Evolutionary conservation across 768 basidiomycete species (phyloP).

Genomic region (Auricularia sp.): DNA sequence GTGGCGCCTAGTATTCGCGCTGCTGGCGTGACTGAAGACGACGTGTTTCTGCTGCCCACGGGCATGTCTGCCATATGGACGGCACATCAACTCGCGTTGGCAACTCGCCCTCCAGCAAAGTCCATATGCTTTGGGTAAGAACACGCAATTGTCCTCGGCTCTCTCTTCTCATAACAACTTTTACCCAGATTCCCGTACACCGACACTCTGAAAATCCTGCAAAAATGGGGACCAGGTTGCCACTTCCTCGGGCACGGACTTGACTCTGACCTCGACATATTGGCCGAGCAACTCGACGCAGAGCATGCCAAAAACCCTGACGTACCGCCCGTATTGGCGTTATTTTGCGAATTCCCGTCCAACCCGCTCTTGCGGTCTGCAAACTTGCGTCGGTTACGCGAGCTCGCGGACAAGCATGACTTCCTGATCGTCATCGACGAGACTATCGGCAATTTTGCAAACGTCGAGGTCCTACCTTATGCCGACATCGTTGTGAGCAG

Average conservation of each 20-base stretch:
- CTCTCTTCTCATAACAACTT: too few relatives aligned
- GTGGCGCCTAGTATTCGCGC: slow-evolving; percentile 60
- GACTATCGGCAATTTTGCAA: slow-evolving; percentile 89
- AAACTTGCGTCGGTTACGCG: slow-evolving; percentile 61
- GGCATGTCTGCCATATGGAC: slow-evolving; percentile 96
- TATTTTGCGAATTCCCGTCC: slow-evolving; percentile 92
- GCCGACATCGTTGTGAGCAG: slow-evolving; percentile 89
- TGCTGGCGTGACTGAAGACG: slow-evolving; percentile 61
- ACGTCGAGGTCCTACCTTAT: slow-evolving; percentile 78
- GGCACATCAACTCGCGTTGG: slow-evolving; percentile 62
- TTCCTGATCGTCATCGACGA: slow-evolving; percentile 90
- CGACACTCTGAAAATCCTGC: slow-evolving; percentile 85
- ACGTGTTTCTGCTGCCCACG: slow-evolving; percentile 77
- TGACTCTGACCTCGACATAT: slow-evolving; percentile 60
- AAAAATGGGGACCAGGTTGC: slow-evolving; percentile 95
- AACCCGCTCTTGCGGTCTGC: slow-evolving; percentile 88
- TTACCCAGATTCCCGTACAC: slow-evolving; percentile 77
- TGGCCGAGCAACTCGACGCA: slow-evolving; percentile 51
- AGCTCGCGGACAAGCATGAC: slow-evolving; percentile 76
- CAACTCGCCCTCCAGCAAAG: slow-evolving; percentile 50
- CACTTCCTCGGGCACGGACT: slow-evolving; percentile 79
- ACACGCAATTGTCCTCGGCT: neutral
- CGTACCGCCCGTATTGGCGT: slow-evolving; percentile 56
- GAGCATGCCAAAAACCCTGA: slow-evolving; percentile 29
- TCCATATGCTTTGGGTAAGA: slow-evolving; percentile 90